Base-by-base conservation (phyloP, 129 eudicot species). In the Artemisia argyi region DNA sequence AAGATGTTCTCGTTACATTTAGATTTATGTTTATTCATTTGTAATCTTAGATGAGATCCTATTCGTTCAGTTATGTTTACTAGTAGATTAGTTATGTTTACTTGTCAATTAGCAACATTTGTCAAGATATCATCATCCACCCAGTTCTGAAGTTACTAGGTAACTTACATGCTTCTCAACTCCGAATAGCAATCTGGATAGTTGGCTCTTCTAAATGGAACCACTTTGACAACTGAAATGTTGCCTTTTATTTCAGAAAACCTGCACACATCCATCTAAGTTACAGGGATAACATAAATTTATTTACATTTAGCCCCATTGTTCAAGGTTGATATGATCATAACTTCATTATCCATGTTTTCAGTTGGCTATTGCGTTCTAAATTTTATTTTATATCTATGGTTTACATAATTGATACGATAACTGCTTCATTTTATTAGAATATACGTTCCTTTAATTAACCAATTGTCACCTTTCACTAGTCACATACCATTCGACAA, bases 211-310 rank as follows among this genome's bases (percentile, higher is more conserved):
- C 98, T 77, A 76, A 76, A 62, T 83, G 90, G 66, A 76, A 80
- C 83, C 86, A 86, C 88, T 72, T 72, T 83, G 81, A 68, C 67
- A 82, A 78, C 65, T 75, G 91, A 69, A 60, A 66, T 69, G 86
- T 79, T 78, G 91, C 94, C 82, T 82, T 82, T 81, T 35, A 72
- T 65, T 76, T 82, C 95, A 83, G 80, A 87, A 61, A 79, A 89
- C 98, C 98, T 93, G 98, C 98, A 93, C 82, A 86, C 75, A 87
- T 81, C 83, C 96, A 93, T 89, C 61, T 83, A 80, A 66, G 98
- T 93, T 88, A 93, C 77, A 67, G 80, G 58, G 74, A 76, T 76
- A 75, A 62, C 79, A 69, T 67, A 72, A 68, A 73, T 73, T 71
- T 65, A 49, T 59, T 76, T 47, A 68, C 47, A 26, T 63, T 82